Conservation (phyloP, 2,329 filamentous ascomycete species). For the Thelonectria discophora region DNA sequence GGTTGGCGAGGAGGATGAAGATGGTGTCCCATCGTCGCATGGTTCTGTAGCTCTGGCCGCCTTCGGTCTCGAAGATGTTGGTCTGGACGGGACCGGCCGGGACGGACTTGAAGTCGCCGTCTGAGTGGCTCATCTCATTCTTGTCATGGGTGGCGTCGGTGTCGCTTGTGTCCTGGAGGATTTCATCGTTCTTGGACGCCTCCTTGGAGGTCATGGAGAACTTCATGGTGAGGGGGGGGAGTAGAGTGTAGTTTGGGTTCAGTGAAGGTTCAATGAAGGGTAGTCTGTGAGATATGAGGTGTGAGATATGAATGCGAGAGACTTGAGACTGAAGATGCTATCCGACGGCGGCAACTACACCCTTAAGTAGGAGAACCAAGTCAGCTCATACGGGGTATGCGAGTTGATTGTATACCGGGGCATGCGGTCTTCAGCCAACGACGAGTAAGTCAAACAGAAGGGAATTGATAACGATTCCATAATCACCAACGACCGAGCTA, state of each 20-base stretch:
- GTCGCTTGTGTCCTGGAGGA: background rate
- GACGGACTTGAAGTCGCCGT: background rate
- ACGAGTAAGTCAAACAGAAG: background rate
- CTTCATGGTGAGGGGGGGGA: background rate
- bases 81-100: background rate
- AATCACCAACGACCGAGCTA: background rate
- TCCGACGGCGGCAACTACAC: background rate
- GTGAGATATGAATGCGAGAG: background rate
- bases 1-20: constrained; percentile 43
- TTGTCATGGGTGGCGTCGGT: background rate
- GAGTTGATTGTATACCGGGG: background rate
- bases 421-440: background rate
- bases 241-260: too few relatives aligned
- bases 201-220: background rate
- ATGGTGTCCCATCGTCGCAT: constrained; percentile 41
- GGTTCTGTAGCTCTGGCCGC: constrained; percentile 42
- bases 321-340: background rate
- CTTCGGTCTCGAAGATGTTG: constrained; percentile 21
- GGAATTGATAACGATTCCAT: constrained; percentile 2
- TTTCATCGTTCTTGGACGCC: background rate
- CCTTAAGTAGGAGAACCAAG: background rate
- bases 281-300: background rate
- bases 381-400: background rate
- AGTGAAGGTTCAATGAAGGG: background rate
- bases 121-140: background rate